These are phyloP conservation scores for Xylariales sp. DNA, from an alignment of 2,329 filamentous ascomycete genomes.

Conservation along the genomic window DNA sequence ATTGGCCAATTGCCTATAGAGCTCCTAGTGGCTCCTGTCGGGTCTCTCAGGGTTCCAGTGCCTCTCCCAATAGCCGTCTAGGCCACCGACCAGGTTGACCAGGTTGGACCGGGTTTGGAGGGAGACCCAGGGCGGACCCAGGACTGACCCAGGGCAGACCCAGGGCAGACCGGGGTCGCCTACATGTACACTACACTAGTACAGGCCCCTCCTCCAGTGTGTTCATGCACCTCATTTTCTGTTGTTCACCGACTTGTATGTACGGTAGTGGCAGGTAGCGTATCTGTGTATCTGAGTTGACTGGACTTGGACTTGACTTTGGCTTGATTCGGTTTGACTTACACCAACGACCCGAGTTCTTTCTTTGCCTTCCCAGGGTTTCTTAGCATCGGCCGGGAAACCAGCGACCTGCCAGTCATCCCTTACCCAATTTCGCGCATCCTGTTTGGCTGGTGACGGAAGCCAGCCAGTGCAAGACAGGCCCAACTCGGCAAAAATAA, in stretches of 20 bases:
- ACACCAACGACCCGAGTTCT: slow-evolving; percentile 9
- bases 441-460: slow-evolving; percentile 21
- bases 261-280: slow-evolving; percentile 1
- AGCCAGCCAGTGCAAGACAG: slow-evolving; percentile 6
- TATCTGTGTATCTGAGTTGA: slow-evolving; percentile 4
- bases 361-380: slow-evolving; percentile 2
- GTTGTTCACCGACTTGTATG: slow-evolving; percentile 57
- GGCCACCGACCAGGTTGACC: slow-evolving; percentile 46
- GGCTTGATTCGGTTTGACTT: slow-evolving; percentile 2
- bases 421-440: slow-evolving; percentile 12
- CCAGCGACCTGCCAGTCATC: slow-evolving; percentile 31
- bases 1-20: slow-evolving; percentile 47
- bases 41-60: slow-evolving; percentile 43
- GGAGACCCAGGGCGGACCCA: slow-evolving; percentile 17
- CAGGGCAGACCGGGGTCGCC: slow-evolving; percentile 42
- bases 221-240: slow-evolving; percentile 59
- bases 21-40: slow-evolving; percentile 51
- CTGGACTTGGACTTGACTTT: background rate
- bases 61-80: slow-evolving; percentile 46
- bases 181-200: slow-evolving; percentile 31
- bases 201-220: slow-evolving; percentile 47
- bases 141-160: no score
- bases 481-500: slow-evolving; percentile 20
- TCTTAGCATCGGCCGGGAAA: slow-evolving; percentile 14
- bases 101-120: slow-evolving; percentile 38